Evolutionary conservation across 1,284 basidiomycete species (phyloP), one percentile per base, ranked within the genome.

Genomic region (Cutaneotrichosporon mucoides): DNA sequence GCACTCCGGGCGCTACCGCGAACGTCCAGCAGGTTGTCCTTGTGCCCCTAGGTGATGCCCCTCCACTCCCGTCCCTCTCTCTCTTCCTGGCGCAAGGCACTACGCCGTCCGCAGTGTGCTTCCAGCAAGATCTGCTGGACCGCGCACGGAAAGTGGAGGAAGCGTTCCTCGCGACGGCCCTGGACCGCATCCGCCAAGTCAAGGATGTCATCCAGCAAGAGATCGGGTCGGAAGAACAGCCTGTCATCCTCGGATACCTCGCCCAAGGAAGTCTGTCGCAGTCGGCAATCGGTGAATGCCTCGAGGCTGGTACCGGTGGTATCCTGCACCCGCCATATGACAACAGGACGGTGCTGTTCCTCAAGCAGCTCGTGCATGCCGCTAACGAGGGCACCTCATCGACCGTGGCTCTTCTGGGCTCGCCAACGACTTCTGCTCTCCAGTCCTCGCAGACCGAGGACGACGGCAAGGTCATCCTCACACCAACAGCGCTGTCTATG

Each of bases 51-150:
- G 71, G 69, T 16, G 75, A 77, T 54, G 69, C 73, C 0, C 75
- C 75, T 0, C 65, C 73, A 5, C 65, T 77, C 33, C 77, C 77
- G 2, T 76, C 76, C 0, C 66, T 78, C 10, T 74, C 73, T 6
- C 66, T 79, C 7, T 64, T 78, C 4, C 53, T 73, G 4, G 56
- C 71, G 12, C 70, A 73, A 38, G 76, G 75, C 2, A 77, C 76
- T 0, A 77, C 77, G 0, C 74, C 77, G 0, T 69, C 73, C 1
- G 77, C 77, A 3, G 76, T 79, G 8, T 77, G 75, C 55, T 79
- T 76, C 62, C 77, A 79, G 59, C 75, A 79, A 53, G 77, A 77
- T 57, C 36, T 77, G 6, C 60, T 79, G 7, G 73, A 77, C 12
- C 65, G 74, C 7, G 77, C 75, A 0, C 64, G 66, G 40, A 61